Conservation (phyloP, 345 rosid species). For the Camelina hispida region DNA sequence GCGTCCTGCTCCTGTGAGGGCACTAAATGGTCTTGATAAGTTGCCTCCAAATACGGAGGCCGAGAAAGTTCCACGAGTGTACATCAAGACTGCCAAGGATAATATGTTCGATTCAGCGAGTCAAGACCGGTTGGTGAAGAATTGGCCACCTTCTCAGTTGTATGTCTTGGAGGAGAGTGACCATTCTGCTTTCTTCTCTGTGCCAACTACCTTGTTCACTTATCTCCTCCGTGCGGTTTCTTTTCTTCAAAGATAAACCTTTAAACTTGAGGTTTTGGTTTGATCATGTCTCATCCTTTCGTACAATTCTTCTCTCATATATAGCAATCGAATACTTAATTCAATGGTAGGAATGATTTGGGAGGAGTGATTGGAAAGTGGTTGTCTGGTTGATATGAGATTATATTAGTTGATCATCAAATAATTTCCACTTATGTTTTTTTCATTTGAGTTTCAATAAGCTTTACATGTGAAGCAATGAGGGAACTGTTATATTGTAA, state of each 20-base stretch:
- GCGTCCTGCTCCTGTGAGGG: slow-evolving; percentile 43
- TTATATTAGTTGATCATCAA: not conserved
- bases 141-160: slow-evolving; percentile 51
- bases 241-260: slow-evolving; percentile 16
- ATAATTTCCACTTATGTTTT: not conserved
- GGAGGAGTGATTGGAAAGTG: not conserved
- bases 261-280: not conserved
- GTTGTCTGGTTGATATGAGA: not conserved
- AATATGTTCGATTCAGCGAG: slow-evolving; percentile 11
- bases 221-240: slow-evolving; percentile 41
- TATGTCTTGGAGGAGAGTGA: slow-evolving; percentile 46
- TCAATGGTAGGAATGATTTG: not conserved
- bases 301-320: not conserved
- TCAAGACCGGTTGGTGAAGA: slow-evolving; percentile 44
- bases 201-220: slow-evolving; percentile 42
- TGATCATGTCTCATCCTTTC: not conserved
- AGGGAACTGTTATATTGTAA: not conserved
- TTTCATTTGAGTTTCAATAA: slow-evolving; percentile 1
- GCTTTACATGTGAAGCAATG: not conserved
- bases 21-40: slow-evolving; percentile 11
- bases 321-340: not conserved
- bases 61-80: slow-evolving; percentile 46
- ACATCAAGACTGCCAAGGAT: slow-evolving; percentile 46
- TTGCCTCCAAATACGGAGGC: slow-evolving; percentile 36
- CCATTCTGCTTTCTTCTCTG: slow-evolving; percentile 51